Percentiles rank a stretch among this genome's conserved stretches.
Conservation (phyloP, 441 rosid species). For the Adansonia grandidieri region DNA sequence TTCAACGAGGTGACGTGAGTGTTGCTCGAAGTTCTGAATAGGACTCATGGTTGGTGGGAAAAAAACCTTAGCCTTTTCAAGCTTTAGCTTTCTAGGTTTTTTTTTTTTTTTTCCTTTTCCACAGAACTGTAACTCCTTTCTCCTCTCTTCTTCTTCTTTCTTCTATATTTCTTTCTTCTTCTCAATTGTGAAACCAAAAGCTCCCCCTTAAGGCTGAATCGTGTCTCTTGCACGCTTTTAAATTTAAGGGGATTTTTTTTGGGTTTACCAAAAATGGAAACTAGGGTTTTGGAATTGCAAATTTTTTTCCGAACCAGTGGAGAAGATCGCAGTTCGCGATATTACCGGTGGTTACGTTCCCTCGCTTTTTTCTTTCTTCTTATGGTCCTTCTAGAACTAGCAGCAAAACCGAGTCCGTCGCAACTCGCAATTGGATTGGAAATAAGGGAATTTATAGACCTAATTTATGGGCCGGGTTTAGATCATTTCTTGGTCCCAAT, state of each 20-base stretch:
- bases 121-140: background rate
- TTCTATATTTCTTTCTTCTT: background rate
- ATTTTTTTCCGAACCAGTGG: background rate
- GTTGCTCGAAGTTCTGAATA: constrained; percentile 94
- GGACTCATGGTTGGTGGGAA: constrained; percentile 14
- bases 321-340: background rate
- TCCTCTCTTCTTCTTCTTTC: background rate
- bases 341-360: background rate
- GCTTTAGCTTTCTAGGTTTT: constrained; percentile 11
- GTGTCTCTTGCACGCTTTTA: background rate
- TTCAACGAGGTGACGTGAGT: constrained; percentile 82
- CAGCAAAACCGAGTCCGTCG: background rate
- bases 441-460: background rate
- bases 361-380: background rate
- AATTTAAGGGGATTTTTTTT: background rate
- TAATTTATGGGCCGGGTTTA: background rate
- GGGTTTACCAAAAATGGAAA: background rate
- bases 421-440: background rate
- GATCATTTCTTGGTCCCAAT: background rate
- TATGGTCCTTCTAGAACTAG: background rate
- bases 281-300: background rate
- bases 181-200: background rate
- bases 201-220: background rate
- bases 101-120: background rate
- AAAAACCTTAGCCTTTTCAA: background rate